Evolutionary conservation across 306 rosid species (phyloP).

Genomic region (Dicorynia guianensis): DNA sequence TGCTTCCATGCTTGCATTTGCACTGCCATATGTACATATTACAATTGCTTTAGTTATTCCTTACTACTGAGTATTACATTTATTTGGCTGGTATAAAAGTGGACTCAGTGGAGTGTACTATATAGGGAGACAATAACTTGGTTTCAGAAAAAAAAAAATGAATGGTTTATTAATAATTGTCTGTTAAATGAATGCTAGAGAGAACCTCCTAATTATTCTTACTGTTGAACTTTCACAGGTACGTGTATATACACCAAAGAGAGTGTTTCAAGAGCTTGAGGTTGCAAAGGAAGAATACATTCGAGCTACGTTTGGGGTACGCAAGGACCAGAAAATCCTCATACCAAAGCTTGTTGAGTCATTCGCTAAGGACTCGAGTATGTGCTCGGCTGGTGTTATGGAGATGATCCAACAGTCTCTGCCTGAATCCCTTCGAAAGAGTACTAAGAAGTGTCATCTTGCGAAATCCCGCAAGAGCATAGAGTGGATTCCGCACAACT

Average conservation of each 20-base stretch:
- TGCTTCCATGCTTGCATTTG: not conserved
- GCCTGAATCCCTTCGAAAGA: constrained; percentile 81
- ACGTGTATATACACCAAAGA: constrained; percentile 77
- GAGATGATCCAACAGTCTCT: constrained; percentile 76
- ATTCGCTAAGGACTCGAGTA: constrained; percentile 70
- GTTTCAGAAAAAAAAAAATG: not conserved
- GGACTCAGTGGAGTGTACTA: too few species aligned
- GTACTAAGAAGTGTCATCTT: constrained; percentile 57
- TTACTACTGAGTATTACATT: too few species aligned
- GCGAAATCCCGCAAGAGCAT: constrained; percentile 74
- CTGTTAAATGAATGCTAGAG: not conserved
- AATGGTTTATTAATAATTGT: not conserved
- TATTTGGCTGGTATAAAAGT: too few species aligned
- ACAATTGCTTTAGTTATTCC: not conserved
- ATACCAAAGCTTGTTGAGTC: constrained; percentile 85
- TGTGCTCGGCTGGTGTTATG: constrained; percentile 65
- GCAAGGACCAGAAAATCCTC: constrained; percentile 76
- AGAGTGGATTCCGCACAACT: constrained; percentile 85
- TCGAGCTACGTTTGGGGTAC: constrained; percentile 82
- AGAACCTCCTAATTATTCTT: too few species aligned
- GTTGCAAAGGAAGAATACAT: constrained; percentile 77
- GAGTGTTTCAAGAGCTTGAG: constrained; percentile 74
- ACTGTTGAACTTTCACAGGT: constrained; percentile 55
- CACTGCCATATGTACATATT: not conserved
- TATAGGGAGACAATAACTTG: not conserved